Evolutionary conservation across 345 rosid genomes (phyloP), one percentile per base, ranked within the genome.

Genomic region (Rhodamnia argentea): DNA sequence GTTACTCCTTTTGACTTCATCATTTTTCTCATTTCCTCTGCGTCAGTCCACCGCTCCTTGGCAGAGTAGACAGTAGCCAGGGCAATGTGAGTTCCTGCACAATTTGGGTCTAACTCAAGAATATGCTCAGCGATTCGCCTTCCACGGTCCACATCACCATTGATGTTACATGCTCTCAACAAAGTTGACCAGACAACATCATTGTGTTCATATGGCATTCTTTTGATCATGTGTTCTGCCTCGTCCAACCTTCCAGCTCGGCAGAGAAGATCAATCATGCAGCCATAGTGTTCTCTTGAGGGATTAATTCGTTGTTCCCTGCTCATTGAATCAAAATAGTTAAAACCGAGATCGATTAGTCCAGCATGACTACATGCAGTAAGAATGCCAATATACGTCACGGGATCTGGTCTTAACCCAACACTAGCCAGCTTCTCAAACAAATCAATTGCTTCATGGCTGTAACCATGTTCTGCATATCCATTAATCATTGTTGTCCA

Each of bases 401-500:
- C 96, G 13, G 93, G 70, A 84, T 97, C 99, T 24, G 99, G 99
- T 88, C 88, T 92, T 88, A 94, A 84, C 76, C 96, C 93, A 62
- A 87, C 82, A 40, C 52, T 84, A 55, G 90, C 86, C 86, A 95
- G 89, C 91, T 91, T 94, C 89, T 94, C 94, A 85, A 97, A 97
- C 90, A 96, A 90, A 85, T 90, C 85, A 87, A 97, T 90, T 56
- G 96, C 98, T 89, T 96, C 94, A 52, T 85, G 83, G 89, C 97
- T 87, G 87, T 87, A 90, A 57, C 99, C 99, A 81, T 97, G 97
- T 82, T 97, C 99, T 87, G 99, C 99, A 87, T 91, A 95, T 75
- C 98, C 99, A 64, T 95, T 95, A 85, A 95, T 93, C 99, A 97
- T 93, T 83, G 99, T 94, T 44, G 99, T 96, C 95, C 95, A 90